A percentile compares a stretch with the other conserved stretches of the same genome.
phyloP scores from a whole-genome alignment of 2,329 filamentous ascomycete species.

The Myriosclerotinia scirpicola region DNA sequence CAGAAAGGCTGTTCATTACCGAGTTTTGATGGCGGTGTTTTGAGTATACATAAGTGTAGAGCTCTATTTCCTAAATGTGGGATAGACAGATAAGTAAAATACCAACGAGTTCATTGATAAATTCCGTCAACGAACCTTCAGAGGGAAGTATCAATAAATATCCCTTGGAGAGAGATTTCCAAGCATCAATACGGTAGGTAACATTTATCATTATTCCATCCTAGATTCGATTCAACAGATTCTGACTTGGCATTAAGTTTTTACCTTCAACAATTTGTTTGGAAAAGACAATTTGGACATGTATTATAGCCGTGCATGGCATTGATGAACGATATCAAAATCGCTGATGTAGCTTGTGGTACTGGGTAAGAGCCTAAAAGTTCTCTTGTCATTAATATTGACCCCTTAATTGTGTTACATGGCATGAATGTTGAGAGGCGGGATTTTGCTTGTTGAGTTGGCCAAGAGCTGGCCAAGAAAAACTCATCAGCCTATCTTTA shows the following conservation, averaged over 20 bases:
- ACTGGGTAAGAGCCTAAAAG: background rate
- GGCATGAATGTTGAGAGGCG: slow-evolving; percentile 2
- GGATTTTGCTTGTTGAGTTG: slow-evolving; percentile 2
- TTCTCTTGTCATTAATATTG: background rate
- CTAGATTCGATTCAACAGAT: background rate
- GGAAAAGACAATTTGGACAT: slow-evolving; percentile 2
- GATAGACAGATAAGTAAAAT: background rate
- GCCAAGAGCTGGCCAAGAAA: background rate
- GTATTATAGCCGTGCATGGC: slow-evolving; percentile 3
- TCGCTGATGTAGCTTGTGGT: background rate
- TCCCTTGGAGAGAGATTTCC: slow-evolving; percentile 4
- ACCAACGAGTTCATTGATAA: background rate
- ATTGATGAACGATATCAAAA: background rate
- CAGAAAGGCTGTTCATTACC: background rate
- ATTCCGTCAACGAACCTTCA: background rate
- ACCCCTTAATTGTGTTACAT: background rate
- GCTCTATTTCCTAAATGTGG: background rate
- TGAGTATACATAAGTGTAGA: background rate
- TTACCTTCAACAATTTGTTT: slow-evolving; percentile 9
- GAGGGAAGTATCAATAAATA: slow-evolving; percentile 6
- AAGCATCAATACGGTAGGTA: slow-evolving; percentile 6
- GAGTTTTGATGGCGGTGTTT: background rate
- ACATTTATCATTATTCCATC: background rate
- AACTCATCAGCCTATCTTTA: background rate
- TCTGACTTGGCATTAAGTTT: background rate